Evolutionary conservation across 2,329 filamentous ascomycete genomes (phyloP).

Genomic region (Metarhizium brunneum): DNA sequence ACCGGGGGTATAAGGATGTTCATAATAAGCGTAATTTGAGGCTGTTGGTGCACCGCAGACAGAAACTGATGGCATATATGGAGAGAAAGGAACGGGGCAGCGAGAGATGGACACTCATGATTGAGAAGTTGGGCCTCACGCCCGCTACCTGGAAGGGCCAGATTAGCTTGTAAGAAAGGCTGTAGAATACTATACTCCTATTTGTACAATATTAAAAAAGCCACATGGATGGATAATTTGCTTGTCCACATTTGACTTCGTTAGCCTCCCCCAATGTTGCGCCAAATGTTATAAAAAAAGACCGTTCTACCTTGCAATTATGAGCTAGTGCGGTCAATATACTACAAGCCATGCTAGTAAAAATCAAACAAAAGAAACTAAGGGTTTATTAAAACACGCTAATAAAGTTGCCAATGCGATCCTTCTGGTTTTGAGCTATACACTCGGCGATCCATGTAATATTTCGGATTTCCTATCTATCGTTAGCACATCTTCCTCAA

Average conservation of each 20-base stretch:
- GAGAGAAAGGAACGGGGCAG: constrained; percentile 84
- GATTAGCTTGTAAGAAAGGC: constrained; percentile 42
- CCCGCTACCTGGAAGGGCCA: constrained; percentile 86
- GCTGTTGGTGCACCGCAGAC: constrained; percentile 75
- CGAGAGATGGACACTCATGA: constrained; percentile 77
- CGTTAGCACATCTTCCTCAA: constrained; percentile 19
- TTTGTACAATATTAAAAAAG: constrained; percentile 39
- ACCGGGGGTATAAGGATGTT: constrained; percentile 73
- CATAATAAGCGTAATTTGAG: constrained; percentile 87
- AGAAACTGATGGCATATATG: constrained; percentile 83
- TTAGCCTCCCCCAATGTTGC: constrained; percentile 17
- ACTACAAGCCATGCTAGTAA: constrained; percentile 31
- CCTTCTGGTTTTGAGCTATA: constrained; percentile 99
- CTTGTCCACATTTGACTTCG: constrained; percentile 6
- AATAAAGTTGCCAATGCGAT: constrained; percentile 97
- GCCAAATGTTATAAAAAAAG: constrained; percentile 15
- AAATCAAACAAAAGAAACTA: not conserved
- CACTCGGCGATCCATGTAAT: constrained; percentile 99
- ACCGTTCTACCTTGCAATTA: constrained; percentile 25
- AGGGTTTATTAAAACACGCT: constrained; percentile 67
- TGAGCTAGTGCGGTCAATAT: constrained; percentile 24
- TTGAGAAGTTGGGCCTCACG: constrained; percentile 75
- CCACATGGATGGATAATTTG: constrained; percentile 12
- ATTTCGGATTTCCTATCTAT: constrained; percentile 84
- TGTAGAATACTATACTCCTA: constrained; percentile 33